These are phyloP conservation scores for Castanopsis chinensis DNA, from an alignment of 306 rosid species.

Conservation along the genomic window DNA sequence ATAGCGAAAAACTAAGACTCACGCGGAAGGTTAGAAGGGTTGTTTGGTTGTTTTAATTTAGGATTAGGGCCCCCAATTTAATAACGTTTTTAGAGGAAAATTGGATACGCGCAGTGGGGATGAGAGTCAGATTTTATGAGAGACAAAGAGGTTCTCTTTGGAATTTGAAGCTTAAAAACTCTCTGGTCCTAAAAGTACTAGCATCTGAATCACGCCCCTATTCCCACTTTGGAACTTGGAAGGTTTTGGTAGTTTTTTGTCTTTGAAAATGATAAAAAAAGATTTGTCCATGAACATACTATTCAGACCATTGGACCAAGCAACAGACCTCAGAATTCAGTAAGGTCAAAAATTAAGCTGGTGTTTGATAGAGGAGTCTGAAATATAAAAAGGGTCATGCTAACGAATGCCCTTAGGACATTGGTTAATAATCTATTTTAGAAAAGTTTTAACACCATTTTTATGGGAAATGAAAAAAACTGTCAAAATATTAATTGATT, in stretches of 20 bases:
- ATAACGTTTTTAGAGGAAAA: neutral
- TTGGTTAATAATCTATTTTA: no score
- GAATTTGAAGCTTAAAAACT: slow-evolving; percentile 45
- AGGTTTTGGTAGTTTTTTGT: neutral
- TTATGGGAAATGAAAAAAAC: no score
- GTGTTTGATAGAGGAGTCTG: no score
- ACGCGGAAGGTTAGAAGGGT: neutral
- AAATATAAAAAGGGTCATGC: no score
- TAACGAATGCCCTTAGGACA: no score
- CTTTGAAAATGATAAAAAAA: neutral
- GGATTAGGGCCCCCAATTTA: neutral
- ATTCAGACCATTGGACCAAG: neutral
- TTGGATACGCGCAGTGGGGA: neutral
- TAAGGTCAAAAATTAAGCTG: no score
- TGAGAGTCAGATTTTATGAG: neutral
- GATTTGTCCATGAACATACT: neutral
- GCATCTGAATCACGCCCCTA: slow-evolving; percentile 9
- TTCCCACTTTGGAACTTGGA: slow-evolving; percentile 39
- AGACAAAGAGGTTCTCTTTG: slow-evolving; percentile 33
- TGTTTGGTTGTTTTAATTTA: neutral
- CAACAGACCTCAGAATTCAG: neutral
- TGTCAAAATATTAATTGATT: no score
- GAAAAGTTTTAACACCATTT: no score
- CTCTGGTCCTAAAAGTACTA: neutral
- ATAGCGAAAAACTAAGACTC: no score